Percentiles rank a stretch among this genome's conserved stretches.
These are phyloP conservation scores for Aspergillus sp. DNA, from an alignment of 2,329 filamentous ascomycete genomes.

Conservation along the genomic window DNA sequence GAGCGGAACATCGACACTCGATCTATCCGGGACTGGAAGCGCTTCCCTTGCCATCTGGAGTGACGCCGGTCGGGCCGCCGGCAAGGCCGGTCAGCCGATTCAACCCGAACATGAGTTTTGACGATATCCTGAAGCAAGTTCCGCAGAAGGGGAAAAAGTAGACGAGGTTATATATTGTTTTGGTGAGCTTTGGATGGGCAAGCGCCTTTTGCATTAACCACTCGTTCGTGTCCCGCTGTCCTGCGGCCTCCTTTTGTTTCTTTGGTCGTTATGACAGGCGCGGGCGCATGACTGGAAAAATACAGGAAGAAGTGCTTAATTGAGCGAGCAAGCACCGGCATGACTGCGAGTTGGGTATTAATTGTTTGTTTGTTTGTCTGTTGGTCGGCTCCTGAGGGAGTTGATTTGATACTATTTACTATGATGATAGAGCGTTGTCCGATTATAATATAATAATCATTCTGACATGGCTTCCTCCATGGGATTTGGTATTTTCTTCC, in stretches of 20 bases:
- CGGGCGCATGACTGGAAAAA: background rate
- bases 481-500: too few species aligned
- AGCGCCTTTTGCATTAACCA: conserved; percentile 2
- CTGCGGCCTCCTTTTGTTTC: background rate
- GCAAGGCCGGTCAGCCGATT: conserved; percentile 31
- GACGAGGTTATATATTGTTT: too few species aligned
- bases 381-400: background rate
- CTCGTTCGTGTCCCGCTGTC: conserved; percentile 1
- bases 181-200: too few species aligned
- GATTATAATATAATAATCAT: too few species aligned
- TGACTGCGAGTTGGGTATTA: too few species aligned
- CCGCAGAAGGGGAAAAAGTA: conserved; percentile 31
- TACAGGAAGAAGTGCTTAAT: background rate
- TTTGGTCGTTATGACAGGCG: background rate
- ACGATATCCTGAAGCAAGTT: conserved; percentile 37
- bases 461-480: too few species aligned
- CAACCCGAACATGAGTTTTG: conserved; percentile 42
- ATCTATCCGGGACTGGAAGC: conserved; percentile 39
- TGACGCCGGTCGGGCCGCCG: conserved; percentile 32
- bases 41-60: conserved; percentile 33
- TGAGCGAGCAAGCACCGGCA: too few species aligned
- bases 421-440: conserved; percentile 10
- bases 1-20: conserved; percentile 32
- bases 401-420: conserved; percentile 10
- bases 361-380: too few species aligned